phyloP scores from a whole-genome alignment of 2,329 filamentous ascomycete genomes.

The Hypoxylon sp. region DNA sequence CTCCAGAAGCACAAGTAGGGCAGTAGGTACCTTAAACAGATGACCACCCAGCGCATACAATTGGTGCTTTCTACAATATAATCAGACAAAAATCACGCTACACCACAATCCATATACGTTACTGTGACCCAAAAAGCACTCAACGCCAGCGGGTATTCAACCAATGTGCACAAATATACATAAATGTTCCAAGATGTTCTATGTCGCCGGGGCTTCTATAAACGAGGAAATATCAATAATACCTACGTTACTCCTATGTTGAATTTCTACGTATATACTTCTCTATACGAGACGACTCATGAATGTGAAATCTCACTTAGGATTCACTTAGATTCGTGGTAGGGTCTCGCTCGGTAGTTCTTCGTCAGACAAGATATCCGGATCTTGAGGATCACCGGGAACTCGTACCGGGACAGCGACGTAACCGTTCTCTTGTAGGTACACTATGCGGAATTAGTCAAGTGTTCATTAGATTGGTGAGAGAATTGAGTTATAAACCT shows the following conservation, averaged over 20 bases:
- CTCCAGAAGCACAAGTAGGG: not conserved
- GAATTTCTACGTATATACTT: not conserved
- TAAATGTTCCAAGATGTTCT: not conserved
- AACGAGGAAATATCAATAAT: not conserved
- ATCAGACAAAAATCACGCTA: not conserved
- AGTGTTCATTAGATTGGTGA: not conserved
- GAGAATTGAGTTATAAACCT: conserved; percentile 57
- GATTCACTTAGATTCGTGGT: conserved; percentile 40
- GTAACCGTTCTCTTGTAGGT: conserved; percentile 50
- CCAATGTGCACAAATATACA: conserved; percentile 8
- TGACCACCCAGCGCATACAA: not conserved
- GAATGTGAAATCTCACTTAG: conserved; percentile 8
- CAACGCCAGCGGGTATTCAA: not conserved
- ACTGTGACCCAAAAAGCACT: not conserved
- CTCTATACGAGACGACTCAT: not conserved
- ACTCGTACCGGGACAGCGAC: conserved; percentile 43
- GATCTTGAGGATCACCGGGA: conserved; percentile 27
- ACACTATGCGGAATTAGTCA: conserved; percentile 43
- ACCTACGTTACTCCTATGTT: not conserved
- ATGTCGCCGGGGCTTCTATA: too few relatives aligned
- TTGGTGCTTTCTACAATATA: conserved; percentile 10
- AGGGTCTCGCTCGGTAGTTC: conserved; percentile 45
- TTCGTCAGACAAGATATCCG: conserved; percentile 37
- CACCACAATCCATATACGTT: not conserved
- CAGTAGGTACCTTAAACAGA: not conserved